Conservation (phyloP, 2,329 filamentous ascomycete genomes). For the Colletotrichum plurivorum region DNA sequence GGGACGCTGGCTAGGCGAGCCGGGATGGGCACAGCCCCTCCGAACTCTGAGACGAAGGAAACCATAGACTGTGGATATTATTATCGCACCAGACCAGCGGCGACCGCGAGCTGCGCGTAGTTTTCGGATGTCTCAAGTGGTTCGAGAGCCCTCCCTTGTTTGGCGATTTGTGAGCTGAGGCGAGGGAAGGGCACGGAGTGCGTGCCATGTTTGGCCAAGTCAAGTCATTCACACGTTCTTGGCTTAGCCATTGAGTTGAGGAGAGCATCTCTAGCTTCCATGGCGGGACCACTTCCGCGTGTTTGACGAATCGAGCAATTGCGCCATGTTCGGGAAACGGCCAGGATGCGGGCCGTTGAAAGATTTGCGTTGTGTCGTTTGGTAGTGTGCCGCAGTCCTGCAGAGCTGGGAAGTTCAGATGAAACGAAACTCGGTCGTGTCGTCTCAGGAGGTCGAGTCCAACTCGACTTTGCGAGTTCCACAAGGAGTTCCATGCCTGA, state of each 20-base stretch:
- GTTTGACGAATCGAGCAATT: conserved; percentile 11
- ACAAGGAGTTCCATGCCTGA: conserved; percentile 27
- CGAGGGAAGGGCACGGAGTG: background rate
- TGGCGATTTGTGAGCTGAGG: background rate
- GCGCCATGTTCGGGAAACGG: conserved; percentile 2
- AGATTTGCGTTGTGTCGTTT: conserved; percentile 18
- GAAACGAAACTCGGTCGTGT: conserved; percentile 36
- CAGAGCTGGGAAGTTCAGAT: conserved; percentile 22
- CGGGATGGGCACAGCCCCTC: conserved; percentile 18
- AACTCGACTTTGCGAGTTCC: background rate
- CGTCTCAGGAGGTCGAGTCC: conserved; percentile 30
- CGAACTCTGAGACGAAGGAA: conserved; percentile 29
- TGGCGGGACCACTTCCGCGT: background rate
- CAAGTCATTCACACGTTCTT: conserved; percentile 10
- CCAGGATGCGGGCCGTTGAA: background rate
- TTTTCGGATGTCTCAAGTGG: conserved; percentile 31
- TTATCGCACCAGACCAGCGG: conserved; percentile 12
- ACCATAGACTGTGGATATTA: conserved; percentile 30
- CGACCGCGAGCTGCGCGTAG: conserved; percentile 10
- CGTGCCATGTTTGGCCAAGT: conserved; percentile 7
- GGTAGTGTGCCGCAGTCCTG: conserved; percentile 9
- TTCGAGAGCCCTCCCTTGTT: conserved; percentile 21
- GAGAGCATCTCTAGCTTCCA: conserved; percentile 26
- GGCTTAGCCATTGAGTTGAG: conserved; percentile 17
- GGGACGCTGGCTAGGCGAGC: background rate